Conservation (phyloP, 2,329 filamentous ascomycete genomes). For the Nemania sp. region DNA sequence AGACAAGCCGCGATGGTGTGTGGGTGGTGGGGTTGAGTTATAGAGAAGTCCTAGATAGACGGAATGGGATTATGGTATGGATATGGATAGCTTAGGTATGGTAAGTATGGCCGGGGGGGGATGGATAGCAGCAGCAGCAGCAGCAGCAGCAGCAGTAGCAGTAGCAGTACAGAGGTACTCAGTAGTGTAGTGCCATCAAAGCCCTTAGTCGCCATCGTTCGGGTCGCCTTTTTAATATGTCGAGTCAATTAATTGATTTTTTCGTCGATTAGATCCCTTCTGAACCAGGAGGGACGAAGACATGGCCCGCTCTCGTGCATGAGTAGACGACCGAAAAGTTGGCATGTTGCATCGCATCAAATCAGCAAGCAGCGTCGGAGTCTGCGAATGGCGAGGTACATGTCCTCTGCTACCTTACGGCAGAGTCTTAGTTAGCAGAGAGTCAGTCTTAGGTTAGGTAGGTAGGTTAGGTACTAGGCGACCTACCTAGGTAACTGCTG, state of each 20-base stretch:
- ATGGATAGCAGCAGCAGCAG: no score
- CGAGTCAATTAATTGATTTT: conserved; percentile 30
- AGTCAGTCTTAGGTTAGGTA: no score
- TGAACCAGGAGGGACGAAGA: conserved; percentile 14
- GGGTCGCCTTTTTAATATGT: conserved; percentile 40
- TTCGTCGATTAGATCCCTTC: conserved; percentile 25
- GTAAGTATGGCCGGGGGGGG: no score
- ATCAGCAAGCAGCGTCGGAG: conserved; percentile 30
- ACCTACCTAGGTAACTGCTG: neutral
- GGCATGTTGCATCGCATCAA: conserved; percentile 39
- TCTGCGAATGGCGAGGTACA: conserved; percentile 37
- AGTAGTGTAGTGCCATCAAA: conserved; percentile 14
- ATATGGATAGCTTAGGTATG: neutral
- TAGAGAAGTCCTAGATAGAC: conserved; percentile 48
- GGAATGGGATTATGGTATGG: neutral
- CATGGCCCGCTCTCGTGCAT: conserved; percentile 42
- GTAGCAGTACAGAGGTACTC: neutral
- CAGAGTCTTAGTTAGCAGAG: no score
- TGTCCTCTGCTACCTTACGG: no score
- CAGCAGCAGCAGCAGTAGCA: no score
- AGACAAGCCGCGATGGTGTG: conserved; percentile 56
- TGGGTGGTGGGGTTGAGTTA: conserved; percentile 65
- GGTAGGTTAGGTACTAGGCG: no score
- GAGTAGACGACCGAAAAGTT: conserved; percentile 33
- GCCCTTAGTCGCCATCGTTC: conserved; percentile 26